Evolutionary conservation across 2,329 filamentous ascomycete genomes (phyloP), one percentile per base, ranked within the genome.

Genomic region (Stagonosporopsis cucurbitacearum): DNA sequence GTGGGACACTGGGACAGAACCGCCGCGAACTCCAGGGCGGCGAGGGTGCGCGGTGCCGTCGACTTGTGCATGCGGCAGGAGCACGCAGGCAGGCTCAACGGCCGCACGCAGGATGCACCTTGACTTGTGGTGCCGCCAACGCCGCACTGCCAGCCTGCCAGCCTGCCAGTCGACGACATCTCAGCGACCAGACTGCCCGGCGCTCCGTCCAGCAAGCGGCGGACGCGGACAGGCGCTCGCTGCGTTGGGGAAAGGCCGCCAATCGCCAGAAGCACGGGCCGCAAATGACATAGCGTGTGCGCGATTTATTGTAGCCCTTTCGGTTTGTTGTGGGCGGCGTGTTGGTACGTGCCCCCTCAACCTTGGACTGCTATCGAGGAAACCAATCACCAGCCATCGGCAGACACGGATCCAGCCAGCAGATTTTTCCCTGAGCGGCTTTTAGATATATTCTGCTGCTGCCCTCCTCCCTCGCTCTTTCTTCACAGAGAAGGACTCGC

Each of bases 401-500:
- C 55, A 54, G 46, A 54, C 49, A 57, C 54, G 54, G 54, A 52
- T 57, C 54, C 54, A 57, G 54, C 54, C 54, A 57, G 54, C 59
- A 67, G 65, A 63, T 66, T 68, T 68, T 68, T 68, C 61, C 64
- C 63, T 67, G 66, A 64, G 57, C 62, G 59, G 59, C 40, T 59
- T 60, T 65, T 66, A 64, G 62, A 59, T 59, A 63, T 62, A 63
- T 59, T 60, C 62, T 50, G 55, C 56, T 50, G 42, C 53, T 22
- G 36, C 65, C 60, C 64, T 54, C 64, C 54, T 57, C 46, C 57
- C 46, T 55, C 47, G 36, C 45, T 36, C 32, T 52, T 63, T 64
- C 57, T 60, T 63, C 57, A 64, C 66, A 68, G 66, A 67, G 66
- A 64, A 66, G 66, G 66, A 62, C 64, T 63, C 60, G 66, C 66